Base-by-base conservation (phyloP, 179 eudicot genomes). In the Beta corolliflora region DNA sequence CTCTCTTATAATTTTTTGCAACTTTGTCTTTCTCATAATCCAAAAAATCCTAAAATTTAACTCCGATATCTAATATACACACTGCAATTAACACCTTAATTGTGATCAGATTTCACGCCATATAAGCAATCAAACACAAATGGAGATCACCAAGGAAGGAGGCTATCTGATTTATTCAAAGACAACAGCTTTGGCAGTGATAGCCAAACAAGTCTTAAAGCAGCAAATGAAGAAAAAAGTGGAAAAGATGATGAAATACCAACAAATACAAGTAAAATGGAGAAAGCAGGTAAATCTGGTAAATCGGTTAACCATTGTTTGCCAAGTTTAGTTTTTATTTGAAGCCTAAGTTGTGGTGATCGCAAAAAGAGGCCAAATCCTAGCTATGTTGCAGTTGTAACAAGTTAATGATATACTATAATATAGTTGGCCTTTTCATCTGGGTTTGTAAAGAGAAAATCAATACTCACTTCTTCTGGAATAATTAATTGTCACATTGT, bases 311-410 rank as follows among this genome's bases (percentile, higher is more conserved):
- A 81, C 23, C 87, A 82, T 60, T 85, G 87, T 79, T 81, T 85
- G 59, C 87, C 87, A 61, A 81, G 80, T 77, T 85, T 85, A 78
- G 85, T 82, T 60, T 78, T n/a, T n/a, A n/a, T n/a, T n/a, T n/a
- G 87, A 70, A 85, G 63, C 56, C 52, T 85, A 69, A 85, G 87
- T 61, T 81, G 77, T 61, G 82, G 83, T 75, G 87, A 84, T 36
- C 75, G 81, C 14, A 81, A 81, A 71, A 85, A 79, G 77, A 85
- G 77, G 87, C 63, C 68, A 36, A 74, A 56, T 70, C 81, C 83
- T 81, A 82, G 19, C 25, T 70, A 69, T 67, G 56, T 64, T 56
- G 25, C 77, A 52, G 55, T 81, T 36, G 82, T 78, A 75, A 73
- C 67, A 53, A 77, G 73, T 21, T 81, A 45, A 61, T 19, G 46